phyloP scores from a whole-genome alignment of 75 land plant species.

The Cryptomeria japonica region DNA sequence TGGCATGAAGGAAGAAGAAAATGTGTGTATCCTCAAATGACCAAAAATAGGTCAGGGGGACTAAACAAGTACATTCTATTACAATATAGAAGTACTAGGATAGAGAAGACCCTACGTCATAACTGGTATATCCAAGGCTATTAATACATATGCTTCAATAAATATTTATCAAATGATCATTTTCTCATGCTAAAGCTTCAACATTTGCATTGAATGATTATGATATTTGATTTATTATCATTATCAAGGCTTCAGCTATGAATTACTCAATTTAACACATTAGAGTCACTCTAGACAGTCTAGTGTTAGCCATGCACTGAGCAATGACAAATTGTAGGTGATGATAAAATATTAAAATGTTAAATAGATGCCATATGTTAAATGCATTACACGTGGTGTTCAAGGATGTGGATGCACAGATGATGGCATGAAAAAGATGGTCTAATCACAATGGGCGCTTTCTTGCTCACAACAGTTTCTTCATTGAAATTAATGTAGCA shows the following conservation, averaged over 20 bases:
- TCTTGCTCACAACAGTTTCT: not conserved
- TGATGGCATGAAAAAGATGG: not conserved
- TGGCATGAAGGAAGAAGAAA: not conserved
- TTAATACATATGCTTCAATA: not conserved
- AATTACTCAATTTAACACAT: not conserved
- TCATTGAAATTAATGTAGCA: not conserved
- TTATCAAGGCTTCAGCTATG: not conserved
- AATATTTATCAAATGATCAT: not conserved
- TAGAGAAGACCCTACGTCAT: not conserved
- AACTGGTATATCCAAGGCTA: not conserved
- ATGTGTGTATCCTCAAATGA: not conserved
- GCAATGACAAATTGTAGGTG: not conserved
- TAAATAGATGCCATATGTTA: not conserved
- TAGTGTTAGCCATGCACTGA: not conserved
- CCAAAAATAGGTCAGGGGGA: not conserved
- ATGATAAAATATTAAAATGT: not conserved
- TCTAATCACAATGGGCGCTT: not conserved
- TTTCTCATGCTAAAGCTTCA: not conserved
- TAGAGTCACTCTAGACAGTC: not conserved
- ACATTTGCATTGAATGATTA: not conserved
- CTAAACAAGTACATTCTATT: not conserved
- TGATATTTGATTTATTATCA: not conserved
- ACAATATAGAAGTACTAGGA: not conserved
- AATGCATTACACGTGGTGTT: not conserved
- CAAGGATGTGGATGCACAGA: not conserved